Evolutionary conservation across 2,329 filamentous ascomycete genomes (phyloP).

Genomic region (Plectosphaerella cucumerina): DNA sequence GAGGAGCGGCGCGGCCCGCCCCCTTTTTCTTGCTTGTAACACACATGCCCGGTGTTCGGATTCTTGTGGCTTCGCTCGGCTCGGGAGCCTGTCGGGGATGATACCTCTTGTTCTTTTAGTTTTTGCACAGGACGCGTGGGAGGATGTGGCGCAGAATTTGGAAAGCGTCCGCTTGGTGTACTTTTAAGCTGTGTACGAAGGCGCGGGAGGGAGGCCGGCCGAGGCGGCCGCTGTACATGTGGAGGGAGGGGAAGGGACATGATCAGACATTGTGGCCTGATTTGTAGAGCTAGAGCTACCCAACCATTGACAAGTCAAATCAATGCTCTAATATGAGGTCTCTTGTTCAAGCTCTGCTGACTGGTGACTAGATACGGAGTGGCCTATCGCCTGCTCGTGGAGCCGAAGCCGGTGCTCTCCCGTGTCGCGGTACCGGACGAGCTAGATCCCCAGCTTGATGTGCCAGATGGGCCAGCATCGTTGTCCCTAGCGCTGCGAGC

Average conservation of each 20-base stretch:
- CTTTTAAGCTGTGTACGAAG: constrained; percentile 14
- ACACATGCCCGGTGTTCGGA: no score
- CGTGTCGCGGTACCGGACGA: constrained; percentile 42
- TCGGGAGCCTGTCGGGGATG: constrained; percentile 7
- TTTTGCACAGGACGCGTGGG: background rate
- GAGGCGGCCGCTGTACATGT: constrained; percentile 11
- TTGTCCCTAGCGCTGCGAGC: constrained; percentile 26
- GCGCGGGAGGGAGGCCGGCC: constrained; percentile 4
- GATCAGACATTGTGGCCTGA: constrained; percentile 2
- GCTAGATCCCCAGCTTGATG: constrained; percentile 21
- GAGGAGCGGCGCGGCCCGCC: no score
- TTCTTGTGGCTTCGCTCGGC: background rate
- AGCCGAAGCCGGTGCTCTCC: constrained; percentile 70
- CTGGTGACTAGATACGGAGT: no score
- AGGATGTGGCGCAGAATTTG: constrained; percentile 5
- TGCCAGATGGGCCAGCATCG: constrained; percentile 29
- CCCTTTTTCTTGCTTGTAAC: no score
- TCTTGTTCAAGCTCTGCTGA: no score
- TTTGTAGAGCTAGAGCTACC: constrained; percentile 11
- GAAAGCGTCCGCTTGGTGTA: constrained; percentile 12
- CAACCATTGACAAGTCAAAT: background rate
- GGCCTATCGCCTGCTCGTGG: constrained; percentile 58
- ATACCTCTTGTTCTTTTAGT: constrained; percentile 8
- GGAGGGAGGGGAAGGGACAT: background rate
- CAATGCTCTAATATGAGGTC: no score